Base-by-base conservation (phyloP, 2,329 filamentous ascomycete genomes). In the Venturiaceae sp. region DNA sequence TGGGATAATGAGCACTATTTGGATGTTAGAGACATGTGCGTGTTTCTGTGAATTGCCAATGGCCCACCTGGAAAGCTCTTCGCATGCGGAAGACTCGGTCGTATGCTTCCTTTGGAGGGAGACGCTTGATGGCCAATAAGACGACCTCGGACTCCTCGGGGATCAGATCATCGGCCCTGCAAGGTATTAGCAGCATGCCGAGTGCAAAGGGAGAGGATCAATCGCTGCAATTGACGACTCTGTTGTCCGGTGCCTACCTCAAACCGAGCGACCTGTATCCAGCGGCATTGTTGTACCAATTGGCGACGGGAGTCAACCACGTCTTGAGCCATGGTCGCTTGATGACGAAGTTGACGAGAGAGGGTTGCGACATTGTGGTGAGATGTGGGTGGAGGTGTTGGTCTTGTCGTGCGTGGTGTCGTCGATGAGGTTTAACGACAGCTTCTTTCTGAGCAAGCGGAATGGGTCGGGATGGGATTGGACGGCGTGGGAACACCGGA, bases 61-160 rank as follows among this genome's bases (percentile, higher is more conserved):
- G 34, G 47, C 72, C 64, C 77, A 88, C 86, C 82, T 99, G 94
- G 77, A 95, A 86, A 69, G 94, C 92, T 77, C 94, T 86, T 79
- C 94, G 90, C 76, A 99, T 84, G 71, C 94, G 92, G 86, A 91
- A 99, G 74, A 97, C 85, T 74, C 94, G 92, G 80, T 99, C 94
- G 79, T 97, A 97, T 69, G 86, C 83, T 73, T 94, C 90, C 81
- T 95, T 90, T 69, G 90, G 83, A 60, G 88, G 84, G 63, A 99
- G 88, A 73, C 94, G 90, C 83, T 89, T 88, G 70, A 99, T 83
- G 63, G 94, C 94, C 67, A 86, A 83, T 75, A 94, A 87, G 69
- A 96, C 90, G 60, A 81, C 77, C 68, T 94, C 88, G 80, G 83
- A 87, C 80, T 99, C 94, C 77, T 99, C 94, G 72, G 88, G 84